Conservation (phyloP, 1,139 yeast genomes). For the Suhomyces choctaworum region DNA sequence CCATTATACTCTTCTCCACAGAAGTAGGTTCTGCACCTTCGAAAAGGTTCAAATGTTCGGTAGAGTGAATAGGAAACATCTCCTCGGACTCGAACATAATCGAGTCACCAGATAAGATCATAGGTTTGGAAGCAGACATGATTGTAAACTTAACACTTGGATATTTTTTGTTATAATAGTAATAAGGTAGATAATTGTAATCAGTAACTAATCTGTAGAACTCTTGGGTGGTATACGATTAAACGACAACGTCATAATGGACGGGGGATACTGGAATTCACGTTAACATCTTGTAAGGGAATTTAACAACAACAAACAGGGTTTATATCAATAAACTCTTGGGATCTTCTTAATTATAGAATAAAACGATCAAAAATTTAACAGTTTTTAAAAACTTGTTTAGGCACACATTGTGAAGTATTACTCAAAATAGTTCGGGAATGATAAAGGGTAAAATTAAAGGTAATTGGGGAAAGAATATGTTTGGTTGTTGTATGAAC, state of each 20-base stretch:
- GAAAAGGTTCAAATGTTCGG: constrained; percentile 13
- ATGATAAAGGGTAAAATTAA: constrained; percentile 10
- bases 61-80: constrained; percentile 17
- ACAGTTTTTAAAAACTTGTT: constrained; percentile 20
- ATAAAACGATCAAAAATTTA: constrained; percentile 13
- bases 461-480: not conserved
- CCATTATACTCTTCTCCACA: constrained; percentile 8
- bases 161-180: constrained; percentile 3
- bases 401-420: constrained; percentile 37
- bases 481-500: constrained; percentile 9
- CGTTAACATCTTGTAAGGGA: constrained; percentile 18
- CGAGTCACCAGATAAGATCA: constrained; percentile 32
- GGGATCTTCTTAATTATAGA: constrained; percentile 9
- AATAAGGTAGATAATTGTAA: constrained; percentile 7
- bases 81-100: constrained; percentile 30
- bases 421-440: constrained; percentile 12
- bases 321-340: constrained; percentile 12
- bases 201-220: constrained; percentile 7
- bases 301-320: constrained; percentile 20
- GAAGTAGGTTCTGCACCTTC: constrained; percentile 9
- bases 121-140: constrained; percentile 29
- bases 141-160: constrained; percentile 16
- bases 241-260: constrained; percentile 32
- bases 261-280: constrained; percentile 21
- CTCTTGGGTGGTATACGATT: constrained; percentile 11